Evolutionary conservation across 2,329 filamentous ascomycete genomes (phyloP), one percentile per base, ranked within the genome.

Genomic region (Ceratocystis diversiconidia): DNA sequence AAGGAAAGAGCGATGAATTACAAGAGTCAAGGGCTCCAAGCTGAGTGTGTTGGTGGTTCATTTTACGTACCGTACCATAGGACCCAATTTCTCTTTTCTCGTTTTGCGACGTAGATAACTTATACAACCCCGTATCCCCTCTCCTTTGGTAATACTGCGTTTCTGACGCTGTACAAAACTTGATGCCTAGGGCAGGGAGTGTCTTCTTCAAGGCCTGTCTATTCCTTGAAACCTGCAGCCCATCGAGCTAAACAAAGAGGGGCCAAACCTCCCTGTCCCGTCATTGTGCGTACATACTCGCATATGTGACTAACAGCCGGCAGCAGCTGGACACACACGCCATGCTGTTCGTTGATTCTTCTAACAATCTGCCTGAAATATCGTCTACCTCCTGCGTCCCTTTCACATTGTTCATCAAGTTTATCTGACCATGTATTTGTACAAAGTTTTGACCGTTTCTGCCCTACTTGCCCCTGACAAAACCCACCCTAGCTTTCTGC

Each of bases 401-500:
- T 50, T 50, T n/a, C 46, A 5, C 12, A 17, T 22, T 57, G 10
- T 32, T 57, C 52, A 17, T 57, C 32, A 28, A 28, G 22, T 57
- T n/a, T 32, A 57, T 57, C 25, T 57, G 52, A 30, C 52, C 52
- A 57, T 57, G 25, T 57, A 30, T 57, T 57, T 57, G 25, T 32
- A 57, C 28, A 57, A 57, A 57, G 17, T 32, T 32, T 57, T n/a
- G 52, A 32, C 52, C 6, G 19, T 22, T 22, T 57, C 52, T 32
- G 25, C 22, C 22, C n/a, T 15, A 15, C 0, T 32, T 10, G 25
- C 6, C 12, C 5, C 28, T 8, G 15, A n/a, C 22, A n/a, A 36
- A 41, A 5, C 19, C 32, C 19, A 19, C 60, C 44, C 71, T 67
- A 74, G 25, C 70, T 61, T 25, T 61, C 19, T 57, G 62, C 73